phyloP scores from a whole-genome alignment of 495 filamentous ascomycete species.

The Aspergillus egyptiacus region DNA sequence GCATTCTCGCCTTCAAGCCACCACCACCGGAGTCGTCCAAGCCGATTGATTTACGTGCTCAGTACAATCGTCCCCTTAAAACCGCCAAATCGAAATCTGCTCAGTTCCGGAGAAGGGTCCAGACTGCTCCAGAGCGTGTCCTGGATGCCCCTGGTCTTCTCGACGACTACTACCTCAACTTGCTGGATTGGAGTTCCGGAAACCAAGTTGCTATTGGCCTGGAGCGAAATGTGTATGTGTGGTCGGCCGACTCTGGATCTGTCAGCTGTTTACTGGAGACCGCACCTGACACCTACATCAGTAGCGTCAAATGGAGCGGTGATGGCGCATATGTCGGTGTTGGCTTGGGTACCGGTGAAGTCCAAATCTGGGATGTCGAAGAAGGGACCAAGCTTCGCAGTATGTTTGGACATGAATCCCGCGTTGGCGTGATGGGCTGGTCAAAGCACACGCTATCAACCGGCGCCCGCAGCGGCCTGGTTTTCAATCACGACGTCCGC shows the following conservation, averaged over 20 bases:
- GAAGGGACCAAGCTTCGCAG: slow-evolving; percentile 91
- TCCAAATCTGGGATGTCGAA: slow-evolving; percentile 99
- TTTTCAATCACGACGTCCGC: slow-evolving; percentile 98
- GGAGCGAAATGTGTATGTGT: slow-evolving; percentile 94
- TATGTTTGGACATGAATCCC: slow-evolving; percentile 96
- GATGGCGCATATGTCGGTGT: slow-evolving; percentile 96
- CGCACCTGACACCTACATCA: slow-evolving; percentile 84
- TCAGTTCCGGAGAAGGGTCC: slow-evolving; percentile 82
- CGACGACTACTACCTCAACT: slow-evolving; percentile 98
- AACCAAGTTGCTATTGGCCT: slow-evolving; percentile 98
- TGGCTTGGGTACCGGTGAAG: slow-evolving; percentile 88
- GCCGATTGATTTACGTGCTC: slow-evolving; percentile 92
- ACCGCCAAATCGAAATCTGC: slow-evolving; percentile 62
- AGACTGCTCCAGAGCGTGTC: slow-evolving; percentile 92
- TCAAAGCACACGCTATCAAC: slow-evolving; percentile 96
- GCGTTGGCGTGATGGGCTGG: slow-evolving; percentile 97
- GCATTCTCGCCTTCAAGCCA: slow-evolving; percentile 98
- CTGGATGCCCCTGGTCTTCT: slow-evolving; percentile 94
- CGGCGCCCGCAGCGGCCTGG: slow-evolving; percentile 87
- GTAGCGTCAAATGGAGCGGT: slow-evolving; percentile 97
- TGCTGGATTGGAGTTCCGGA: slow-evolving; percentile 93
- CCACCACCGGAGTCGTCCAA: slow-evolving; percentile 93
- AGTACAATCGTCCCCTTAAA: slow-evolving; percentile 96
- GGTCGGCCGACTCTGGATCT: slow-evolving; percentile 92
- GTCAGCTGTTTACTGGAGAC: slow-evolving; percentile 85